phyloP scores from a whole-genome alignment of 306 rosid species.

The Glycyrrhiza uralensis region DNA sequence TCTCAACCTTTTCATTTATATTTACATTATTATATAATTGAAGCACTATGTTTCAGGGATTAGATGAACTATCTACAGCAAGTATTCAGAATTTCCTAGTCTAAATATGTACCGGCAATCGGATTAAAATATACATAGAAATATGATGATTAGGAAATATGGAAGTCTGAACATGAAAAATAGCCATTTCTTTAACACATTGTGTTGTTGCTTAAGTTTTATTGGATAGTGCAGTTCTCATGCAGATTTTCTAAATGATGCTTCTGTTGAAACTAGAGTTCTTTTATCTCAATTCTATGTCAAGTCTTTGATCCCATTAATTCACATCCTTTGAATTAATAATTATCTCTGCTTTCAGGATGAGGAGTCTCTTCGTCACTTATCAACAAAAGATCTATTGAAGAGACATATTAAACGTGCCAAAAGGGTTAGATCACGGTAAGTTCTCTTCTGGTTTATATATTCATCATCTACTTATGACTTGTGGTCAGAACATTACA shows the following conservation, averaged over 20 bases:
- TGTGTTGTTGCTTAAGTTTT: background rate
- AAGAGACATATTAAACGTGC: conserved; percentile 73
- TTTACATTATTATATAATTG: background rate
- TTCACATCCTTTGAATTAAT: background rate
- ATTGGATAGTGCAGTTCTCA: background rate
- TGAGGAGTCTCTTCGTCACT: conserved; percentile 45
- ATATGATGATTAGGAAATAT: background rate
- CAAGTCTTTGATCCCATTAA: background rate
- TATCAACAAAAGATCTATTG: conserved; percentile 55
- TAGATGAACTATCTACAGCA: background rate
- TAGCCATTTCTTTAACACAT: background rate
- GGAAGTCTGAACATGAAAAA: background rate
- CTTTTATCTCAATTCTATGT: background rate
- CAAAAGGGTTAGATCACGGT: conserved; percentile 82
- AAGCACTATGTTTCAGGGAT: background rate
- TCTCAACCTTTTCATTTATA: background rate
- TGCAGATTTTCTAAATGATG: background rate
- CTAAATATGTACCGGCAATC: background rate
- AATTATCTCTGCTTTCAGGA: conserved; percentile 44
- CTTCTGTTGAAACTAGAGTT: conserved; percentile 12
- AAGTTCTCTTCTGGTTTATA: conserved; percentile 26
- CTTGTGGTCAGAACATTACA: background rate
- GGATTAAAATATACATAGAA: background rate
- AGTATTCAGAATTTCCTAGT: background rate
- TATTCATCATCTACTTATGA: background rate